phyloP scores from a whole-genome alignment of 495 filamentous ascomycete genomes.

The Jackrogersella multiformis region DNA sequence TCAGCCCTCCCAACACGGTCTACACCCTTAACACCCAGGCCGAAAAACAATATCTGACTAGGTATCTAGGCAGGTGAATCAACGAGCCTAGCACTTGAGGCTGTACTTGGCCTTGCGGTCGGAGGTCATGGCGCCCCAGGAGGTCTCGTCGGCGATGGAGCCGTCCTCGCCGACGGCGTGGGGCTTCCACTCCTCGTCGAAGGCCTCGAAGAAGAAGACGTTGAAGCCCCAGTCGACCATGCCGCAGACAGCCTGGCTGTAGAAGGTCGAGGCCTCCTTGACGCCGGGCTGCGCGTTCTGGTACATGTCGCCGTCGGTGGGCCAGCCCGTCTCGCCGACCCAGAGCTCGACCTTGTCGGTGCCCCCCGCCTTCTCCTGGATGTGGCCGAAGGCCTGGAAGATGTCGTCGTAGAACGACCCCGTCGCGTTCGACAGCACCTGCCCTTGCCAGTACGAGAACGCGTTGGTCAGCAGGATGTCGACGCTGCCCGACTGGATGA shows the following conservation, averaged over 20 bases:
- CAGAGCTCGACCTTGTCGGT: conserved; percentile 69
- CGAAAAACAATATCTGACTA: too few relatives aligned
- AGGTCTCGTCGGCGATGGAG: conserved; percentile 70
- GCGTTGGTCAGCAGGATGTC: conserved; percentile 80
- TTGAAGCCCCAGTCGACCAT: conserved; percentile 77
- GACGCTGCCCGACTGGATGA: conserved; percentile 64
- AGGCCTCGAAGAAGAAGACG: conserved; percentile 86
- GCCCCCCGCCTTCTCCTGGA: conserved; percentile 67
- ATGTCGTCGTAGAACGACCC: conserved; percentile 80
- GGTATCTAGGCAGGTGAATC: too few relatives aligned
- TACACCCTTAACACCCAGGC: too few relatives aligned
- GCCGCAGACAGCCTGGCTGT: conserved; percentile 72
- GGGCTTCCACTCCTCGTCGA: conserved; percentile 85
- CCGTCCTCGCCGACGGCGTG: conserved; percentile 74
- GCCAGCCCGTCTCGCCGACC: conserved; percentile 77
- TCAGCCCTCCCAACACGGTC: not conserved
- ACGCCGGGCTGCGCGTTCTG: conserved; percentile 69
- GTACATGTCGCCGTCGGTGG: conserved; percentile 70
- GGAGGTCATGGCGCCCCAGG: conserved; percentile 78
- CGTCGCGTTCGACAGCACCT: conserved; percentile 68
- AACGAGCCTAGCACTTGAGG: conserved; percentile 60
- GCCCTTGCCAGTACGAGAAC: conserved; percentile 87
- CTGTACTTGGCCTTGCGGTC: conserved; percentile 71
- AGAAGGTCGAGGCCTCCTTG: conserved; percentile 69
- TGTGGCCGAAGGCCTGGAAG: conserved; percentile 72